phyloP scores from a whole-genome alignment of 2,329 filamentous ascomycete species.

The Exophiala oligosperma region DNA sequence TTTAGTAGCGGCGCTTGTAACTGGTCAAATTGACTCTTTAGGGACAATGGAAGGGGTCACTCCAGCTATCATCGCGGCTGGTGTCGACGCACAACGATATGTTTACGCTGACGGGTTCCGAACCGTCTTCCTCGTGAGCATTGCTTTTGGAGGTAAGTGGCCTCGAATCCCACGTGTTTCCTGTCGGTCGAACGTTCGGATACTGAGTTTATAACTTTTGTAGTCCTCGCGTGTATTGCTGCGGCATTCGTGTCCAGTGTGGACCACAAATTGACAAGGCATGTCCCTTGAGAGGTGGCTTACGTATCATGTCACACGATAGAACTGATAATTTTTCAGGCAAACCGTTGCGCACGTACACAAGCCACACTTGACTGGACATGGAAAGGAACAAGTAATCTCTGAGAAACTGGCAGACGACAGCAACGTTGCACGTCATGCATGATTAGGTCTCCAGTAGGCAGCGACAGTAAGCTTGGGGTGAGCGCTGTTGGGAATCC shows the following conservation, averaged over 20 bases:
- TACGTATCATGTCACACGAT: background rate
- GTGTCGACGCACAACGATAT: conserved; percentile 6
- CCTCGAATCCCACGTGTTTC: too few relatives aligned
- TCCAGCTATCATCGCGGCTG: conserved; percentile 8
- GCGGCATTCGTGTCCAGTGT: background rate
- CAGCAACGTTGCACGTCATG: too few relatives aligned
- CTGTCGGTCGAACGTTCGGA: background rate
- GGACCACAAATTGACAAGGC: conserved; percentile 3
- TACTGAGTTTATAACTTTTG: background rate
- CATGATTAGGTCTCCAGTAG: too few relatives aligned
- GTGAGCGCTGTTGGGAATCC: too few relatives aligned
- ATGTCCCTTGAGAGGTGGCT: background rate
- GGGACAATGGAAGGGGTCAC: conserved; percentile 3
- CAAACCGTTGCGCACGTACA: too few relatives aligned
- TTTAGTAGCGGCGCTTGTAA: background rate
- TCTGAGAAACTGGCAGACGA: too few relatives aligned
- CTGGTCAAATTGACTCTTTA: conserved; percentile 5
- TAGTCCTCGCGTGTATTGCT: background rate
- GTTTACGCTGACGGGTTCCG: conserved; percentile 11
- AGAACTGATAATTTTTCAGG: too few relatives aligned
- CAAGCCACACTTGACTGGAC: too few relatives aligned
- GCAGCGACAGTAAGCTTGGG: too few relatives aligned
- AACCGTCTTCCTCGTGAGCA: conserved; percentile 10
- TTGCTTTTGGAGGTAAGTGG: conserved; percentile 16
- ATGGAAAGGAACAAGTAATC: too few relatives aligned